Conservation (phyloP, 352 stramenopile genomes). For the Globisporangium cylindrosporum region DNA sequence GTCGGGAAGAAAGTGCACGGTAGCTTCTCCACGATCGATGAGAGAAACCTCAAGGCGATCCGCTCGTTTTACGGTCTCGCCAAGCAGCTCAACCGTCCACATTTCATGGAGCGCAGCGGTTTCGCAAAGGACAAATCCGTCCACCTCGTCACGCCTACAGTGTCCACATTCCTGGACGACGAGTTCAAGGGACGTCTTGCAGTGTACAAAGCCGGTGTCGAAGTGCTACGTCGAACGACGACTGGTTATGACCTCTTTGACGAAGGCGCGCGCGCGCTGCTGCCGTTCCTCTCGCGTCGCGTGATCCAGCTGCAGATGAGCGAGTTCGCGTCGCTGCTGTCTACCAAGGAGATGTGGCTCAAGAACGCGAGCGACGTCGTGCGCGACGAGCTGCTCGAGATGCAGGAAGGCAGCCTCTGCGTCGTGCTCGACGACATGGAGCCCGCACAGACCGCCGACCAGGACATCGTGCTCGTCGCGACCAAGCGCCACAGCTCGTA, state of each 20-base stretch:
- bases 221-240: conserved; percentile 31
- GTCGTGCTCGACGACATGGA: conserved; percentile 82
- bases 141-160: conserved; percentile 57
- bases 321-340: conserved; percentile 62
- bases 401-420: conserved; percentile 58
- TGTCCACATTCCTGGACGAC: conserved; percentile 39
- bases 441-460: conserved; percentile 68
- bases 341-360: conserved; percentile 72
- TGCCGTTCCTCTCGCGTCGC: conserved; percentile 44
- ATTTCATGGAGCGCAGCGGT: conserved; percentile 61
- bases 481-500: conserved; percentile 77
- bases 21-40: conserved; percentile 46
- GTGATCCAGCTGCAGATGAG: conserved; percentile 58
- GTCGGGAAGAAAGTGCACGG: conserved; percentile 55
- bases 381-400: conserved; percentile 40
- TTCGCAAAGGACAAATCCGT: conserved; percentile 69
- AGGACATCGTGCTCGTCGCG: conserved; percentile 60
- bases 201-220: conserved; percentile 68
- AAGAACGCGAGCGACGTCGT: conserved; percentile 67
- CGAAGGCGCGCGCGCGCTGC: conserved; percentile 55
- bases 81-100: conserved; percentile 17
- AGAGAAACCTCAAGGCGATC: conserved; percentile 35
- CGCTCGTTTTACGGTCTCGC: conserved; percentile 44
- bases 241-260: conserved; percentile 56
- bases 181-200: conserved; percentile 43